These are phyloP conservation scores for Colletotrichum graminicola DNA, from an alignment of 2,329 filamentous ascomycete species.

Conservation along the genomic window DNA sequence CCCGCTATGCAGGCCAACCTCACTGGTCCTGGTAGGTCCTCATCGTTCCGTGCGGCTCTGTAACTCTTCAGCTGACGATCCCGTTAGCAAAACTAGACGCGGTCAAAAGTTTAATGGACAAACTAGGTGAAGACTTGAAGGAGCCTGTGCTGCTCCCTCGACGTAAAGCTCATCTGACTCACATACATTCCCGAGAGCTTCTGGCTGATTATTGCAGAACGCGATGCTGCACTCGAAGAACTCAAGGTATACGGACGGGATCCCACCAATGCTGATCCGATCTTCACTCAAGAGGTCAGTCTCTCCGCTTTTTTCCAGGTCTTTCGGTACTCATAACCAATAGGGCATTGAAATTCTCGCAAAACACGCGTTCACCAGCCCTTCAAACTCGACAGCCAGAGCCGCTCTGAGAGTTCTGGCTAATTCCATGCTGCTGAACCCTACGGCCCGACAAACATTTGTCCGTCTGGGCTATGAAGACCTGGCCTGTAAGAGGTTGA, in stretches of 20 bases:
- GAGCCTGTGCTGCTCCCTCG: slow-evolving; percentile 64
- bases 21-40: slow-evolving; percentile 27
- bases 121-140: slow-evolving; percentile 72
- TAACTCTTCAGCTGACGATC: slow-evolving; percentile 36
- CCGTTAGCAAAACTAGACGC: slow-evolving; percentile 74
- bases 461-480: slow-evolving; percentile 76
- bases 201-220: slow-evolving; percentile 67
- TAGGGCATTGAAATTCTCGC: slow-evolving; percentile 82
- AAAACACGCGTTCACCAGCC: slow-evolving; percentile 78
- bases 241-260: slow-evolving; percentile 85
- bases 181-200: slow-evolving; percentile 70
- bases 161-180: slow-evolving; percentile 56
- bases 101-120: slow-evolving; percentile 73
- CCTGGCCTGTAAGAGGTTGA: slow-evolving; percentile 78
- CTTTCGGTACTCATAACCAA: slow-evolving; percentile 31
- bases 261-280: slow-evolving; percentile 78
- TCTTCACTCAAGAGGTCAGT: slow-evolving; percentile 82
- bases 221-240: slow-evolving; percentile 71
- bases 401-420: slow-evolving; percentile 86
- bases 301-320: neutral
- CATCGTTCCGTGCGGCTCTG: neutral
- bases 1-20: slow-evolving; percentile 32
- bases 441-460: slow-evolving; percentile 77
- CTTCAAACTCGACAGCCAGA: slow-evolving; percentile 72
- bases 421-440: slow-evolving; percentile 82